phyloP scores from a whole-genome alignment of 306 rosid species.

The Prunus fruticosa region DNA sequence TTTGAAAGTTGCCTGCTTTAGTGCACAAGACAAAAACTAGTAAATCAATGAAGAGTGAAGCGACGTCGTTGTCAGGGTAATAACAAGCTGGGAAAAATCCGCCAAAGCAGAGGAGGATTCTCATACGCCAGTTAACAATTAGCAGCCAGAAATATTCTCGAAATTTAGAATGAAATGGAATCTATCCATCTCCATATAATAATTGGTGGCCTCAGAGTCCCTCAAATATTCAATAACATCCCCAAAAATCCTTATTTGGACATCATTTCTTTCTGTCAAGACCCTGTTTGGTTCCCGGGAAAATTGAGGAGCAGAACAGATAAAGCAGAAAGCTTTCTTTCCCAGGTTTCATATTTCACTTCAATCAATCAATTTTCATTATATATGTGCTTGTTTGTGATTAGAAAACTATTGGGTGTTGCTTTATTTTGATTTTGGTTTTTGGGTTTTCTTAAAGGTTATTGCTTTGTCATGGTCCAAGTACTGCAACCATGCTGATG shows the following conservation, averaged over 20 bases:
- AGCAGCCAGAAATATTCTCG: constrained; percentile 17
- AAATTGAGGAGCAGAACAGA: background rate
- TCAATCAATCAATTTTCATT: background rate
- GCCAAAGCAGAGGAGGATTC: constrained; percentile 13
- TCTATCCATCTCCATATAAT: constrained; percentile 23
- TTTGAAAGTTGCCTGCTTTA: too few relatives aligned
- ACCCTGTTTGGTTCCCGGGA: background rate
- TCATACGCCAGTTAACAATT: background rate
- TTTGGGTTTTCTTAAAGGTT: constrained; percentile 31
- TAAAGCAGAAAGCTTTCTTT: background rate
- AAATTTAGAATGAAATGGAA: background rate
- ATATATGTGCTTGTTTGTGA: background rate
- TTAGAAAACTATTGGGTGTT: background rate
- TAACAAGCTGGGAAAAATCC: constrained; percentile 4
- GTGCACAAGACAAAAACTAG: too few relatives aligned
- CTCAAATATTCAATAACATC: background rate
- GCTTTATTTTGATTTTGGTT: background rate
- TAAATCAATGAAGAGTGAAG: background rate
- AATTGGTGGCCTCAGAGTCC: constrained; percentile 32
- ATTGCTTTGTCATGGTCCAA: constrained; percentile 57
- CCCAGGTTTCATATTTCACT: background rate
- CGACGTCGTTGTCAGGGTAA: constrained; percentile 15
- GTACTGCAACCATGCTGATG: constrained; percentile 62
- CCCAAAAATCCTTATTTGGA: constrained; percentile 7
- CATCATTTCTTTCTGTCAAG: background rate